Base-by-base conservation (phyloP, 371 early-diverging fungal genomes). In the Fennellomyces sp. region DNA sequence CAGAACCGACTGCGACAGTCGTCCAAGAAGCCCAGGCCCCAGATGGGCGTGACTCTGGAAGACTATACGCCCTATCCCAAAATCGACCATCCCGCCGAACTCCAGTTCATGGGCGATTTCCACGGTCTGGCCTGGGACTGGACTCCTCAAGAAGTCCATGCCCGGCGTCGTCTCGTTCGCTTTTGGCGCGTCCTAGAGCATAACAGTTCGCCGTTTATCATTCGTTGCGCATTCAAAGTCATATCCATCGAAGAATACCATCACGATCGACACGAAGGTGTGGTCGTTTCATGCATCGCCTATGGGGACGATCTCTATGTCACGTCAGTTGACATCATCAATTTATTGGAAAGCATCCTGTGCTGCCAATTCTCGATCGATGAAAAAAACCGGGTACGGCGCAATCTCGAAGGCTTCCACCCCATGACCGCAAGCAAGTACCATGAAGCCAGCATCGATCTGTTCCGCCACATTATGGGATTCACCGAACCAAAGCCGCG, bases 321-420 rank as follows among this genome's bases (percentile, higher is more conserved):
- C 49, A 94, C 94, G 0, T 89, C 89, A 0, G 93, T 93, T 13
- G 94, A 93, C 60, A 86, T 85, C 58, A 87, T 94, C 33, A 78
- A 83, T 56, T 63, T 92, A 13, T 72, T 94, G 28, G 90, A 93
- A 69, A 75, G 80, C 3, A 60, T 94, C 31, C 86, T 92, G 53
- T 85, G 83, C 0, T 84, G 87, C 5, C 76, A 78, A 2, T 91
- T 94, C 57, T 88, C 86, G 0, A 88, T 90, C 1, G 93, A 92
- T 64, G 92, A 91, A 67, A 94, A 92, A 71, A 94, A 93, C 61
- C 79, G 94, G 6, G 87, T 94, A 17, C 82, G 94, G 6, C 83
- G 94, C 57, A 93, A 92, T 58, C 69, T 93, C n/a, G 93, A 94
- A 64, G 89, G 85, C 0, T 93, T 89, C 73, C 83, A 86, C 3